phyloP scores from a whole-genome alignment of 192 early-diverging fungal genomes.

The Coemansia sp. region DNA sequence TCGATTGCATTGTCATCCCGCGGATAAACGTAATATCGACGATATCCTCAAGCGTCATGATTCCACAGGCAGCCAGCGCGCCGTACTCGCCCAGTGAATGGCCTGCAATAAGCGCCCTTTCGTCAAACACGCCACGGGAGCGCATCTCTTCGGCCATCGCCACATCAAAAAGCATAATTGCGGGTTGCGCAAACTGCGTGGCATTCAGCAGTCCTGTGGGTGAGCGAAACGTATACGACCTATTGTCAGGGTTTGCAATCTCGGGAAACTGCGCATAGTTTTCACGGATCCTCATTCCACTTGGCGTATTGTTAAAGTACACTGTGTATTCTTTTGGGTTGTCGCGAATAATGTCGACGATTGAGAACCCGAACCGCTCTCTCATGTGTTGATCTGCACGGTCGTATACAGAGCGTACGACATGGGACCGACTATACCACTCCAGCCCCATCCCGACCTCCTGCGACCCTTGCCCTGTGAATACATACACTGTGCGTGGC shows the following conservation, averaged over 20 bases:
- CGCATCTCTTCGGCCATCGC: slow-evolving; percentile 82
- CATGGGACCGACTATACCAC: slow-evolving; percentile 74
- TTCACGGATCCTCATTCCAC: slow-evolving; percentile 75
- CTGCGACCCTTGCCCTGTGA: slow-evolving; percentile 97
- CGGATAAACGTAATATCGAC: slow-evolving; percentile 94
- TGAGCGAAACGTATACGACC: slow-evolving; percentile 79
- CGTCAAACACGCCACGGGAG: slow-evolving; percentile 76
- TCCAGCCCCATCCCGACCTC: slow-evolving; percentile 94
- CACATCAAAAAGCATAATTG: slow-evolving; percentile 84
- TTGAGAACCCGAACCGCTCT: slow-evolving; percentile 83
- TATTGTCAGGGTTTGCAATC: slow-evolving; percentile 64
- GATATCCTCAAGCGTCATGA: slow-evolving; percentile 77
- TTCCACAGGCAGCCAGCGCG: slow-evolving; percentile 79
- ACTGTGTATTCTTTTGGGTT: slow-evolving; percentile 86
- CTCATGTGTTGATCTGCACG: slow-evolving; percentile 84
- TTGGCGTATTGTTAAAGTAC: slow-evolving; percentile 76
- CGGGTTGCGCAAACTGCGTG: slow-evolving; percentile 96
- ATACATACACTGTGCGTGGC: slow-evolving; percentile 83
- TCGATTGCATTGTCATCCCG: slow-evolving; percentile 98
- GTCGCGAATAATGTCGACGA: slow-evolving; percentile 84
- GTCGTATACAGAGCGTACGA: slow-evolving; percentile 85
- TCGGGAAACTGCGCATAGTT: slow-evolving; percentile 78
- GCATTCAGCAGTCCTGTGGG: slow-evolving; percentile 80
- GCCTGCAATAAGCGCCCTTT: slow-evolving; percentile 79
- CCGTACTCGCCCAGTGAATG: slow-evolving; percentile 97